These are phyloP conservation scores for Actinomortierella ambigua DNA, from an alignment of 371 early-diverging fungal genomes.

Conservation along the genomic window DNA sequence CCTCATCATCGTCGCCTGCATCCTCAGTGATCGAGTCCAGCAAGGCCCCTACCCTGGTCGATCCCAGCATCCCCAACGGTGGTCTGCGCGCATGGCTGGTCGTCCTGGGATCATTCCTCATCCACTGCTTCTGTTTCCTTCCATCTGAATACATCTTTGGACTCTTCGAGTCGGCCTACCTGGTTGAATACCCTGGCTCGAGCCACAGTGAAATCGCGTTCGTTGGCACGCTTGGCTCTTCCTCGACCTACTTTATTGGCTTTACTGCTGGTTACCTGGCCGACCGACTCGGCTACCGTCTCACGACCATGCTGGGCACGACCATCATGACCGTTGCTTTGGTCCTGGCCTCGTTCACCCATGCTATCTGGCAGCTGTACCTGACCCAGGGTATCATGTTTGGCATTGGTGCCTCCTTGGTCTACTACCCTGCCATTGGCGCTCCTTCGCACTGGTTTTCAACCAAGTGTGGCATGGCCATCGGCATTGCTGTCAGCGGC, in stretches of 20 bases:
- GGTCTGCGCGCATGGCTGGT: constrained; percentile 67
- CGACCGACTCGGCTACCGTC: constrained; percentile 49
- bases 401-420: constrained; percentile 66
- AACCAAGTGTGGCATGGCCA: constrained; percentile 61
- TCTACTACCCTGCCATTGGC: constrained; percentile 57
- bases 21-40: constrained; percentile 28
- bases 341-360: constrained; percentile 52
- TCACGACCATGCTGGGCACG: constrained; percentile 46
- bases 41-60: constrained; percentile 28
- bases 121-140: constrained; percentile 54
- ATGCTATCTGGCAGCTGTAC: constrained; percentile 64
- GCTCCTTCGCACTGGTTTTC: constrained; percentile 65
- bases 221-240: constrained; percentile 53
- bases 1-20: constrained; percentile 13
- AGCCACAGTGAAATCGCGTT: constrained; percentile 49
- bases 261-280: constrained; percentile 48
- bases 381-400: constrained; percentile 74
- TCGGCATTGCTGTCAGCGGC: constrained; percentile 69
- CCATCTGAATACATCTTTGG: constrained; percentile 57
- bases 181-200: constrained; percentile 35
- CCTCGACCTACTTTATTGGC: constrained; percentile 48
- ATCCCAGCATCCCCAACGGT: constrained; percentile 46
- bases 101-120: constrained; percentile 57
- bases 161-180: constrained; percentile 52
- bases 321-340: constrained; percentile 48